phyloP scores from a whole-genome alignment of 805 yeast genomes.

The Candida bentonensis region DNA sequence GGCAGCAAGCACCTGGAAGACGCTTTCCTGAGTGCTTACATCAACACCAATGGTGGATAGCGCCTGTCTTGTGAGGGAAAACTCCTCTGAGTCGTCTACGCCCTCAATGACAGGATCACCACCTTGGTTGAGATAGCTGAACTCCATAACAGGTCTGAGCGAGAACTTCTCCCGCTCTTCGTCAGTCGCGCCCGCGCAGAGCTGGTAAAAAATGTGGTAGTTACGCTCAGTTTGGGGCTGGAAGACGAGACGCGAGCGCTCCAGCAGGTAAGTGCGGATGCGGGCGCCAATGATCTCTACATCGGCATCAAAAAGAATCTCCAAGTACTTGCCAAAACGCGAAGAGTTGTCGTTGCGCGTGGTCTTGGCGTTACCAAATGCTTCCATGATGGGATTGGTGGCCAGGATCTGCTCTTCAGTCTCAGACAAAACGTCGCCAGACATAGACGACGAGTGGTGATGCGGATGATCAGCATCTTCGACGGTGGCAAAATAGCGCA shows the following conservation, averaged over 20 bases:
- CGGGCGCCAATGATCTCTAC: constrained; percentile 87
- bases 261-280: constrained; percentile 82
- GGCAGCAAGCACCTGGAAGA: constrained; percentile 75
- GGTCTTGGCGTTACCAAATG: constrained; percentile 97
- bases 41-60: constrained; percentile 64
- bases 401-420: constrained; percentile 92
- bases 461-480: constrained; percentile 35
- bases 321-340: constrained; percentile 91
- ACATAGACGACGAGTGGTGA: neutral
- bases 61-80: constrained; percentile 61
- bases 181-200: constrained; percentile 51
- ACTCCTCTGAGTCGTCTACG: constrained; percentile 74
- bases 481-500: constrained; percentile 95
- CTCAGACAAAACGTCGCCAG: constrained; percentile 55
- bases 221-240: constrained; percentile 88
- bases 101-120: constrained; percentile 56
- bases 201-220: constrained; percentile 88
- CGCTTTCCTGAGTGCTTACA: constrained; percentile 41
- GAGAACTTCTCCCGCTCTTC: constrained; percentile 44
- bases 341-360: constrained; percentile 96
- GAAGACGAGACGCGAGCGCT: constrained; percentile 85
- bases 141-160: constrained; percentile 48
- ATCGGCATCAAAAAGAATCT: constrained; percentile 64
- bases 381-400: constrained; percentile 94
- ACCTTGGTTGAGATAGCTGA: constrained; percentile 79